Base-by-base conservation (phyloP, 192 early-diverging fungal species). In the Coemansia sp. region DNA sequence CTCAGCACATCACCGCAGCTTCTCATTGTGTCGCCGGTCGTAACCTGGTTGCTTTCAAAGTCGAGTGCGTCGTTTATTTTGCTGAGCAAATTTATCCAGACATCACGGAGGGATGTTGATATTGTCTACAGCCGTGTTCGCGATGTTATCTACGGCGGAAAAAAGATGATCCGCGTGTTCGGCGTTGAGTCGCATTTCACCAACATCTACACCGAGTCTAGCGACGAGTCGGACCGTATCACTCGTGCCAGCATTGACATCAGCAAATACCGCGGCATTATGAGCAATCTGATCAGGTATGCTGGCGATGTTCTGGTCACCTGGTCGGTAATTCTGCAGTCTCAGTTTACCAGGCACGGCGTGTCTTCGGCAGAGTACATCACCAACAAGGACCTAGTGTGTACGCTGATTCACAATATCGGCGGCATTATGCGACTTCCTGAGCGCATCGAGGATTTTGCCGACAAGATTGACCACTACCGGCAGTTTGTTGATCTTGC, bases 141-240 rank as follows among this genome's bases (percentile, higher is more conserved):
- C 9, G 52, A 66, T 45, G 43, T 69, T 13, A 65, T 76, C 13
- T 21, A 22, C 0, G 90, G 87, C 17, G 91, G 90, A 0, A 64
- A 86, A 23, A 78, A 82, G 0, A 83, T 82, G 38, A 85, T 94
- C 42, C 84, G 91, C 40, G 78, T 90, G 0, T 90, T 84, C 59
- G 66, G 71, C 24, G 81, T 68, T 1, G 81, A 82, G 39, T 21
- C 75, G 37, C 76, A 75, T 3, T 94, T 94, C 44, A 69, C 73
- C 30, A 43, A 49, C 0, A 44, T 70, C 10, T 86, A 89, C 44
- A 67, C 79, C 21, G 57, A 72, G 6, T 65, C 82, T 8, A 74
- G 81, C 8, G 85, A 93, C 66, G 69, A 86, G 9, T 84, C 87
- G 50, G 73, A 81, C 3, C 67, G 82, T 2, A 80, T 82, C 33